These are phyloP conservation scores for Paraphoma chrysanthemicola DNA, from an alignment of 2,329 filamentous ascomycete species.

Conservation along the genomic window DNA sequence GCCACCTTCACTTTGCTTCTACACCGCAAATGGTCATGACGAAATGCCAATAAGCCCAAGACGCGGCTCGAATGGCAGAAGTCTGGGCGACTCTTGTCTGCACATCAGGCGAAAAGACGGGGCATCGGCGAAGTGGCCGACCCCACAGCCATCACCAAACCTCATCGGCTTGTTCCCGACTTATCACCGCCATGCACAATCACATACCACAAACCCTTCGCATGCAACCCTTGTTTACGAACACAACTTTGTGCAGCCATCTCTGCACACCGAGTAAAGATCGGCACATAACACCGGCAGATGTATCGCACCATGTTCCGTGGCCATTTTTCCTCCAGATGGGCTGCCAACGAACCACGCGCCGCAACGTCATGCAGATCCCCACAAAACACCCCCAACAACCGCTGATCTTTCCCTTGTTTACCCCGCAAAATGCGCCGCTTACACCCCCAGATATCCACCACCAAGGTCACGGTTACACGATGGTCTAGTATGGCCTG, in stretches of 20 bases:
- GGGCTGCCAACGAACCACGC: neutral
- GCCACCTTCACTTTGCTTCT: no score
- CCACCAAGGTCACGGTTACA: slow-evolving; percentile 6
- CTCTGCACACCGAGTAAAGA: neutral
- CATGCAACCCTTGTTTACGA: neutral
- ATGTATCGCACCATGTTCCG: neutral
- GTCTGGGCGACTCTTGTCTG: no score
- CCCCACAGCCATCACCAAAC: no score
- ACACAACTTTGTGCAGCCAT: neutral
- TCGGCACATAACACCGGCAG: neutral
- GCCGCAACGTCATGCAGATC: slow-evolving; percentile 5
- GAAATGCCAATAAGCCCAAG: no score
- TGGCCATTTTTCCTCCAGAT: neutral
- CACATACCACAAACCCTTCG: neutral
- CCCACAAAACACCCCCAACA: slow-evolving; percentile 1
- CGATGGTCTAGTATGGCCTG: slow-evolving; percentile 4
- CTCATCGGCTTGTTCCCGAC: neutral
- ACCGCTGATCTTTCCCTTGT: slow-evolving; percentile 10
- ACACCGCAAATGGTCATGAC: no score
- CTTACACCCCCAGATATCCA: slow-evolving; percentile 22
- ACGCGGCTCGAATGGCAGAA: no score
- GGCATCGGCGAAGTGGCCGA: no score
- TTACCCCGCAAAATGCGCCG: slow-evolving; percentile 28
- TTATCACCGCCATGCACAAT: neutral
- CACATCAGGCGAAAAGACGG: no score